These are phyloP conservation scores for Tylopilus vinaceipallidus DNA, from an alignment of 768 basidiomycete species.

Conservation along the genomic window DNA sequence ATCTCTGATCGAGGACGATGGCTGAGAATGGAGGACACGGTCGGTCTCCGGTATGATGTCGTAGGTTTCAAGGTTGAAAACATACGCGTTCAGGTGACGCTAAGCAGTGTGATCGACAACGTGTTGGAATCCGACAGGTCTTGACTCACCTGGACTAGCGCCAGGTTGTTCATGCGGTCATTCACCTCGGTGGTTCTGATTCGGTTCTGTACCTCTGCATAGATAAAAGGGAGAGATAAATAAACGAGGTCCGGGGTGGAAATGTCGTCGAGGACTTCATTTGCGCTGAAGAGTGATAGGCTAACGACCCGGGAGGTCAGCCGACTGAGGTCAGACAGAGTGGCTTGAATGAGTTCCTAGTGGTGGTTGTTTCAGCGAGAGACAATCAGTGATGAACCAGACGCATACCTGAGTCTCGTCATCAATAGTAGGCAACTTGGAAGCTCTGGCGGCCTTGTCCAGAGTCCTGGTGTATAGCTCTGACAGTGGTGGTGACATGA, in stretches of 20 bases:
- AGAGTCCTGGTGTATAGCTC: slow-evolving; percentile 42
- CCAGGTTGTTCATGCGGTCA: slow-evolving; percentile 56
- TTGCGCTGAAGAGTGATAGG: slow-evolving; percentile 77
- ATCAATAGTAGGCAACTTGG: slow-evolving; percentile 39
- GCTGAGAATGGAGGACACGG: slow-evolving; percentile 50
- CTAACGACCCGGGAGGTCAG: slow-evolving; percentile 53
- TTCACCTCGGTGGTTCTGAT: slow-evolving; percentile 52
- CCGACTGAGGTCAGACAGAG: slow-evolving; percentile 53
- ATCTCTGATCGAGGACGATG: slow-evolving; percentile 52
- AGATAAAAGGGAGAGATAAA: slow-evolving; percentile 67
- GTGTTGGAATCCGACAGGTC: slow-evolving; percentile 2
- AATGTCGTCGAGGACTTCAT: slow-evolving; percentile 82
- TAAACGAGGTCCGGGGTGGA: slow-evolving; percentile 74
- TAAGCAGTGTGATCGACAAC: slow-evolving; percentile 27
- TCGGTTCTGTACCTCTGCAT: slow-evolving; percentile 64
- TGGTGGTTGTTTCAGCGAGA: slow-evolving; percentile 9
- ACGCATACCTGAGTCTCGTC: slow-evolving; percentile 45
- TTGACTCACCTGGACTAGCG: slow-evolving; percentile 56
- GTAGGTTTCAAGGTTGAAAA: slow-evolving; percentile 58
- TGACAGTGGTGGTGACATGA: slow-evolving; percentile 33
- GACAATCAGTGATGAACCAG: not conserved
- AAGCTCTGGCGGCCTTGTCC: slow-evolving; percentile 36
- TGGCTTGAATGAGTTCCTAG: slow-evolving; percentile 58
- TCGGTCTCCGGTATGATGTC: slow-evolving; percentile 63
- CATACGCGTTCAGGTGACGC: slow-evolving; percentile 48